Evolutionary conservation across 148 eudicot genomes (phyloP).

Genomic region (Hydrangea macrophylla): DNA sequence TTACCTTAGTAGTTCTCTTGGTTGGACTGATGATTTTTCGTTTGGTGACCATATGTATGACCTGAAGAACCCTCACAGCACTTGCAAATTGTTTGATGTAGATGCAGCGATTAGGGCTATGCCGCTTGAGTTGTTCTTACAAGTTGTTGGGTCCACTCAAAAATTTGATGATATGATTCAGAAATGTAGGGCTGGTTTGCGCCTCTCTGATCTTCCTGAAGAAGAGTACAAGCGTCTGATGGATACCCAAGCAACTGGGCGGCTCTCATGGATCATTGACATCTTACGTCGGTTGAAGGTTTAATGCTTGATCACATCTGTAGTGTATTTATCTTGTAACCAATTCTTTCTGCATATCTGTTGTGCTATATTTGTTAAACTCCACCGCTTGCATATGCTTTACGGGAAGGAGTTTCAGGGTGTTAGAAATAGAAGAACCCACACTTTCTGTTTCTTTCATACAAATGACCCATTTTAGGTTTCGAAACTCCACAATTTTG

Average conservation of each 20-base stretch:
- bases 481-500: background rate
- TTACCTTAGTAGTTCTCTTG: slow-evolving; percentile 46
- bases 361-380: background rate
- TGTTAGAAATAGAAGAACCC: background rate
- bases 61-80: slow-evolving; percentile 72
- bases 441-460: background rate
- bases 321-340: background rate
- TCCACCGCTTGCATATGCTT: background rate
- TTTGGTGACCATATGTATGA: slow-evolving; percentile 39
- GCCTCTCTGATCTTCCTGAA: slow-evolving; percentile 74
- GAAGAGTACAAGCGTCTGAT: slow-evolving; percentile 69
- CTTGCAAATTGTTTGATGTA: slow-evolving; percentile 56
- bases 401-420: background rate
- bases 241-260: slow-evolving; percentile 73
- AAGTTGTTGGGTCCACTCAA: slow-evolving; percentile 73
- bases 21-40: slow-evolving; percentile 43
- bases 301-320: slow-evolving; percentile 3
- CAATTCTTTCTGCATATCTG: slow-evolving; percentile 1
- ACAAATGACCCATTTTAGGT: background rate
- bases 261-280: slow-evolving; percentile 76
- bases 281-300: slow-evolving; percentile 84
- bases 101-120: slow-evolving; percentile 76
- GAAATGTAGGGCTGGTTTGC: slow-evolving; percentile 66
- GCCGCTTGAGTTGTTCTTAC: slow-evolving; percentile 87
- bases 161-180: slow-evolving; percentile 67